Evolutionary conservation across 1,284 basidiomycete species (phyloP).

Genomic region (Cutaneotrichosporon spelunceum): DNA sequence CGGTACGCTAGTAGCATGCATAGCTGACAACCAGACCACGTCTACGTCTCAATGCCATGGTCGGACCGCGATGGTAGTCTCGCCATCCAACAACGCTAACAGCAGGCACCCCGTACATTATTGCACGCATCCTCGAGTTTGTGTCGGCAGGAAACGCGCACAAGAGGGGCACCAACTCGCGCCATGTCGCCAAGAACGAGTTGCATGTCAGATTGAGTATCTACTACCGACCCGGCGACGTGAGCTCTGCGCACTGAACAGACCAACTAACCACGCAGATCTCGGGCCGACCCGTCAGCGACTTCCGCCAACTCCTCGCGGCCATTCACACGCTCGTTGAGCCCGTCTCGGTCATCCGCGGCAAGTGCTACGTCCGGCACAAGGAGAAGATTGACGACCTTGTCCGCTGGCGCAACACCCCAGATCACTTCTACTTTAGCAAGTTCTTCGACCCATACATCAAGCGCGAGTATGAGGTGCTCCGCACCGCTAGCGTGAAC

Average conservation of each 20-base stretch:
- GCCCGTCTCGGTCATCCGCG: slow-evolving; percentile 84
- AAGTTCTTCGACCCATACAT: slow-evolving; percentile 95
- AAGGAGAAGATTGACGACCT: slow-evolving; percentile 91
- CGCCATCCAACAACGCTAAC: neutral
- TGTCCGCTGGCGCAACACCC: slow-evolving; percentile 89
- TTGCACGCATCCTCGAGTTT: slow-evolving; percentile 95
- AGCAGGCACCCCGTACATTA: slow-evolving; percentile 70
- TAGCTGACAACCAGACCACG: slow-evolving; percentile 66
- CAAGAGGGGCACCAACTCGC: slow-evolving; percentile 31
- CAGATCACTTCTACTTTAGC: slow-evolving; percentile 92
- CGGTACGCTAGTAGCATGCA: slow-evolving; percentile 28
- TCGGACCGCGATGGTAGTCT: slow-evolving; percentile 73
- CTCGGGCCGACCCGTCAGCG: slow-evolving; percentile 58
- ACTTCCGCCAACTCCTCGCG: slow-evolving; percentile 83
- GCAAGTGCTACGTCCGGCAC: slow-evolving; percentile 87
- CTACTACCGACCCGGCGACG: slow-evolving; percentile 75
- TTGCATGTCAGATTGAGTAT: slow-evolving; percentile 74
- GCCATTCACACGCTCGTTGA: slow-evolving; percentile 94
- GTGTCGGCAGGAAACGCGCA: slow-evolving; percentile 60
- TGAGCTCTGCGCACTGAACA: slow-evolving; percentile 26
- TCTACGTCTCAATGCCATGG: slow-evolving; percentile 91
- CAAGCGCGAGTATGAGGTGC: slow-evolving; percentile 95
- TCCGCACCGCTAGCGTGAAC: slow-evolving; percentile 77
- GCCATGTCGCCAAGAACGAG: slow-evolving; percentile 27
- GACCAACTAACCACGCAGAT: slow-evolving; percentile 53